phyloP scores from a whole-genome alignment of 75 land plant genomes.

The Cryptomeria japonica region DNA sequence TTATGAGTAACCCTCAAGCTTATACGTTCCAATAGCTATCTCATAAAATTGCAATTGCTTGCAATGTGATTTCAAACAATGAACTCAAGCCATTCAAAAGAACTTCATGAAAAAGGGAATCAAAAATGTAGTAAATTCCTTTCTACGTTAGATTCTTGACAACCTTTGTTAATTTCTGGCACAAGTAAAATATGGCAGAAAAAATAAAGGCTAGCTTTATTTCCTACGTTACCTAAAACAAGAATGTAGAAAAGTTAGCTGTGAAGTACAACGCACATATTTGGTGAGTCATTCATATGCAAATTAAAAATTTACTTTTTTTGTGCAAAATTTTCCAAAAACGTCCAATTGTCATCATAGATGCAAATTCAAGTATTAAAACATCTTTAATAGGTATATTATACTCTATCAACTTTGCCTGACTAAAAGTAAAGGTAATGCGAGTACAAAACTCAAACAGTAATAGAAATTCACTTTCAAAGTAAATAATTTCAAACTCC shows the following conservation, averaged over 20 bases:
- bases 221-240: not conserved
- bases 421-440: not conserved
- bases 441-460: not conserved
- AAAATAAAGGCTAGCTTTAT: not conserved
- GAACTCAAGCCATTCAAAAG: not conserved
- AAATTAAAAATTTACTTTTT: not conserved
- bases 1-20: not conserved
- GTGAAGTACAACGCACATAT: not conserved
- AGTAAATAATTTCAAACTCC: not conserved
- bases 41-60: not conserved
- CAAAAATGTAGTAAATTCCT: not conserved
- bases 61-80: not conserved
- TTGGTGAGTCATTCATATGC: not conserved
- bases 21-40: not conserved
- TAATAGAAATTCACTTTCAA: not conserved
- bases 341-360: not conserved
- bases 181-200: not conserved
- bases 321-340: not conserved
- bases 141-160: not conserved
- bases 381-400: not conserved
- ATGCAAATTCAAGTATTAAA: not conserved
- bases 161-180: not conserved
- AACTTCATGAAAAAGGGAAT: not conserved
- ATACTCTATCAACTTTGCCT: not conserved
- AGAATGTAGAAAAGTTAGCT: not conserved